Evolutionary conservation across 495 filamentous ascomycete genomes (phyloP).

Genomic region (Pseudevernia furfuracea): DNA sequence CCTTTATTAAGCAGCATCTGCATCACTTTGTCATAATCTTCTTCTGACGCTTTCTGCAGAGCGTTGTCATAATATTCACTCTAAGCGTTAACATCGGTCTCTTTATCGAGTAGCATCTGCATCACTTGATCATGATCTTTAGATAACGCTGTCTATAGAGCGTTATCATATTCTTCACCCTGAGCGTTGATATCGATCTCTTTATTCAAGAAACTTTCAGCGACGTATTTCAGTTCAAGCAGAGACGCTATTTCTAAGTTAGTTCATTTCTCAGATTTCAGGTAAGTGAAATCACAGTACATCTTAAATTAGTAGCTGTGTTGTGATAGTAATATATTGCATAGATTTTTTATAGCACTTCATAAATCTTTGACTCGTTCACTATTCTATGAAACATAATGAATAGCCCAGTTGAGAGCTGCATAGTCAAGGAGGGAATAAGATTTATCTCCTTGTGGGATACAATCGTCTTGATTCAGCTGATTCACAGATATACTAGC

Average conservation of each 20-base stretch:
- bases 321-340: constrained; percentile 4
- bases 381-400: constrained; percentile 3
- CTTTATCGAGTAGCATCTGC: not conserved
- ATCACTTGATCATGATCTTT: not conserved
- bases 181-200: constrained; percentile 15
- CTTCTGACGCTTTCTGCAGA: no score
- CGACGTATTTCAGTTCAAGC: no score
- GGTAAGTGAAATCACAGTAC: not conserved
- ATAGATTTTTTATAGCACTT: not conserved
- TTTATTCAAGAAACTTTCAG: not conserved
- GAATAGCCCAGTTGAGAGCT: not conserved
- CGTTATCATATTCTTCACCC: not conserved
- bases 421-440: not conserved
- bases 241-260: no score
- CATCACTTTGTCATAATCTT: no score
- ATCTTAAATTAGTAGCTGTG: not conserved
- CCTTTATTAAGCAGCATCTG: no score
- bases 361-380: not conserved
- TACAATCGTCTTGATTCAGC: not conserved
- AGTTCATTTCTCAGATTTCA: constrained; percentile 31
- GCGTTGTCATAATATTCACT: not conserved
- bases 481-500: not conserved
- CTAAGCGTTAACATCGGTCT: not conserved
- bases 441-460: not conserved
- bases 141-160: not conserved